Base-by-base conservation (phyloP, 306 rosid species). In the Glycine soja region DNA sequence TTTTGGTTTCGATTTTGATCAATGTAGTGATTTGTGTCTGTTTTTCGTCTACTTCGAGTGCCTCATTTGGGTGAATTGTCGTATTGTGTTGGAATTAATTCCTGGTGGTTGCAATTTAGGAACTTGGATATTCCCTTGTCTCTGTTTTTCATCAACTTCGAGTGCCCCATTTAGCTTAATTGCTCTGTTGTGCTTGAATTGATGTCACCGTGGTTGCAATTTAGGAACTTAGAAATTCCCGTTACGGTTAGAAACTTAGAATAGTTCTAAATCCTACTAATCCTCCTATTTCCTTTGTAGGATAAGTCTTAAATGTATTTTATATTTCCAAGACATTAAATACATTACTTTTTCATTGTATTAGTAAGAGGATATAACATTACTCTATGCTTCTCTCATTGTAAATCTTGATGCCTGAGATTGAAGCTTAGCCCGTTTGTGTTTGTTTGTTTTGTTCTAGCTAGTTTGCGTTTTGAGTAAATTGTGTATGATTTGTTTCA, bases 401-500 rank as follows among this genome's bases (percentile, higher is more conserved):
- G 42, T 67, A 78, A 68, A 40, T 63, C 34, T 58, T 80, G 75
- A 66, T 72, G 43, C 24, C 43, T 10, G 18, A 76, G 62, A 59
- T 45, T 77, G 18, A 11, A 19, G 61, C 56, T 72, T 13, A 6
- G 16, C 70, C 46, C 8, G 52, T 80, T 63, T 68, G 38, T 3
- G 18, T 11, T 1, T 46, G 11, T 30, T 56, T 34, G 43, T 38
- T 32, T 30, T 13, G 6, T 12, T 36, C 8, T 73, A 18, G 72
- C 30, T 70, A 52, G 48, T 59, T 58, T 67, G 34, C 30, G 13
- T 14, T 72, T 76, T 57, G 50, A 47, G 50, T 68, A 38, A 58
- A 8, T 59, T 14, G 24, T 14, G 24, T 45, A 59, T 80, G 59
- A 16, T 18, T 72, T 78, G 77, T 36, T 72, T 78, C 77, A 84